A percentile compares a stretch with the other conserved stretches of the same genome.
Evolutionary conservation across 371 early-diverging fungal species (phyloP).

Genomic region (Circinella minor): DNA sequence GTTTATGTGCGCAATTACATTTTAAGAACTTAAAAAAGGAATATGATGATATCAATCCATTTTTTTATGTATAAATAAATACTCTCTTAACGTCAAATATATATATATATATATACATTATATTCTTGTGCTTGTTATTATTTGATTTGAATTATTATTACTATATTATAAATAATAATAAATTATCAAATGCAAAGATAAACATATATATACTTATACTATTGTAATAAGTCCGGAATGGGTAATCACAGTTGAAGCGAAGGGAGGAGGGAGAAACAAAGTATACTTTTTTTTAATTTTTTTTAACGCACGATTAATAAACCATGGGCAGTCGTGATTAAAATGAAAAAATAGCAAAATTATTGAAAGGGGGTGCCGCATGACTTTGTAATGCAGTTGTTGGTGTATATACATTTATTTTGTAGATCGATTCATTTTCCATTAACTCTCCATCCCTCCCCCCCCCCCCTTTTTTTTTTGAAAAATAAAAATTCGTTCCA

Average conservation of each 20-base stretch:
- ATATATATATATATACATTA: no score
- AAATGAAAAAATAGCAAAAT: neutral
- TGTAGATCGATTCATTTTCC: conserved; percentile 1
- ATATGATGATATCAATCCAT: no score
- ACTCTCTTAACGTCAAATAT: no score
- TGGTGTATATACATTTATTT: neutral
- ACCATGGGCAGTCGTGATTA: conserved; percentile 8
- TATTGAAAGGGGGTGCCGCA: neutral
- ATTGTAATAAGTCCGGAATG: neutral
- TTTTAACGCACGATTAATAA: neutral
- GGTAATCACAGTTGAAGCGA: neutral
- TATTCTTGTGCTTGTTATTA: no score
- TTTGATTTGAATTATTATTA: no score
- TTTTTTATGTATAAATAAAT: no score
- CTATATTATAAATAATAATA: no score
- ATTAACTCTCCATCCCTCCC: neutral
- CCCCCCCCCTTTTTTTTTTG: neutral
- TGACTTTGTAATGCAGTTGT: neutral
- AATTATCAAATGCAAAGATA: neutral
- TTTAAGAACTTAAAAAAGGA: no score
- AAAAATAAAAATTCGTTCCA: neutral
- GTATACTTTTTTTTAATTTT: no score
- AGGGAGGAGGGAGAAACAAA: no score
- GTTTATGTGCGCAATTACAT: no score
- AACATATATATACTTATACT: neutral